Evolutionary conservation across 805 yeast species (phyloP), one percentile per base, ranked within the genome.

Genomic region (Pichia kluyveri): DNA sequence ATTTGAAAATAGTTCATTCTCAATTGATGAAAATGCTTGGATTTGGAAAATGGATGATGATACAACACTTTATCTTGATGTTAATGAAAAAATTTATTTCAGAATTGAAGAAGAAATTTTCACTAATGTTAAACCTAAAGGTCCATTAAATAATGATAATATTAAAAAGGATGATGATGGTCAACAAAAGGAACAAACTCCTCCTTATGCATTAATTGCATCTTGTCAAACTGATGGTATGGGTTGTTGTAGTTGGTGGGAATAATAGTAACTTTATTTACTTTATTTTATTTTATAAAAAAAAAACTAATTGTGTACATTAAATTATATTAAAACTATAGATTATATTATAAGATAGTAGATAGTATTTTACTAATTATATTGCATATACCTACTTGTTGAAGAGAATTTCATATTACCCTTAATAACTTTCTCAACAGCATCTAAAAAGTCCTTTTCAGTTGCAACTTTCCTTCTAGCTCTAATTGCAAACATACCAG

Each of bases 401-500:
- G 96, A 85, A 69, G 95, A 83, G 75, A 93, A 93, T 76, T 93
- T 95, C 82, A 90, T 82, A 73, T 93, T 91, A 60, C 99, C 98
- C 77, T 91, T 93, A 62, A 93, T 93, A 51, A 93, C 99, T 75
- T 93, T 93, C 60, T 93, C 99, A 42, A 93, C 99, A 34, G 99
- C 96, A 58, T 91, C 89, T 60, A 93, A 73, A 76, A 93, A 93
- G 68, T 93, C 99, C 75, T 93, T 93, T 67, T 93, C 99, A 28
- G 95, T 84, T 38, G 99, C 98, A 40, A 93, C 96, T 73, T 93
- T 93, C 72, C 99, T 80, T 69, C 99, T 82, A 18, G 98, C 96
- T 60, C 99, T 81, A 48, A 93, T 93, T 41, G 99, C 99, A 74
- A 90, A 93, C 99, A 93, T 93, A 60, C 99, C 99, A 4, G 99